Evolutionary conservation across 768 basidiomycete genomes (phyloP), one percentile per base, ranked within the genome.

Genomic region (Rhizopogon sp.): DNA sequence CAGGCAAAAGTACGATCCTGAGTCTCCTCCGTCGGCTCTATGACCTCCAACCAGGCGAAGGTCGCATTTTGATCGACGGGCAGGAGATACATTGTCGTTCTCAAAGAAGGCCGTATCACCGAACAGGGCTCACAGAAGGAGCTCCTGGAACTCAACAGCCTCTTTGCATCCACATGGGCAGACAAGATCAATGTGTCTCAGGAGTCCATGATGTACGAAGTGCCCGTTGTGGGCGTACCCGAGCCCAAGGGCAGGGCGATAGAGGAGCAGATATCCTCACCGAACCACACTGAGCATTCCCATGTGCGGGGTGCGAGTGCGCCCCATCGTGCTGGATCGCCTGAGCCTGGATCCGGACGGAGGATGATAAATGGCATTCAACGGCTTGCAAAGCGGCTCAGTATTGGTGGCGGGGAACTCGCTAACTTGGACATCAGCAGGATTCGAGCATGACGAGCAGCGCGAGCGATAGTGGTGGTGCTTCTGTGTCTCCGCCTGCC

Each of bases 21-120:
- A 86, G 92, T 16, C 76, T 94, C 31, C 75, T 98, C 16, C 97
- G 93, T 70, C 81, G 94, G 22, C 93, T 98, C 73, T 96, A 98
- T 67, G 94, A 98, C 62, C 76, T 93, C 11, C 78, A 80, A 14
- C 81, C 83, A 54, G 92, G 92, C 35, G 80, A 88, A 57, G 88
- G 88, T 14, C 75, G 85, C 40, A 93, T 96, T 60, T 70, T 84
- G 46, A 84, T 96, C 56, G 92, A 97, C 62, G 91, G 88, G 6
- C 79, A 11, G 10, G 35, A 37, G 59, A n/a, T 64, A 91, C 90
- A 54, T 98, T 64, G 72, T 96, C 46, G 93, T 97, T 20, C 82
- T 98, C 55, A 88, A 90, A 62, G 88, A 97, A 65, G 94, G 95
- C 5, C 83, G 85, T 64, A 86, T 98, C 46, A 76, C 87, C 39